phyloP scores from a whole-genome alignment of 1,284 basidiomycete genomes.

The Mrakiaceae sp. region DNA sequence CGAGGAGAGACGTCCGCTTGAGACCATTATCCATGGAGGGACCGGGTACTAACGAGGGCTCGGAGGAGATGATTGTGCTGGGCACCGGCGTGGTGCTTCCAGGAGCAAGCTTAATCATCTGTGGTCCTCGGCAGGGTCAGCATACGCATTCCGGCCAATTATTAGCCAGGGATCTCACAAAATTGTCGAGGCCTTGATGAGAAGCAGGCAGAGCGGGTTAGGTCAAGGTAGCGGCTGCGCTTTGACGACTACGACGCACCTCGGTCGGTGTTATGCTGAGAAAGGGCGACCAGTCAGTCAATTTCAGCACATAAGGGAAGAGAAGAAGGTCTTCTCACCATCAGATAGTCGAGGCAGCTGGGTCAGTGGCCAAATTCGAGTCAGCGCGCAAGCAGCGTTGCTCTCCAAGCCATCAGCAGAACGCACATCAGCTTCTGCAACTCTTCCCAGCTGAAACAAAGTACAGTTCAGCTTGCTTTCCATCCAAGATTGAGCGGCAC shows the following conservation, averaged over 20 bases:
- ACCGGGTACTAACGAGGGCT: background rate
- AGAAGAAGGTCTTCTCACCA: slow-evolving; percentile 34
- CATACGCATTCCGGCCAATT: too few species aligned
- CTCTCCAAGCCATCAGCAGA: too few species aligned
- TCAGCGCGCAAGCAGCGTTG: background rate
- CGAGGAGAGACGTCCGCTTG: too few species aligned
- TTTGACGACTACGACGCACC: slow-evolving; percentile 33
- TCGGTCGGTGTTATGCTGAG: slow-evolving; percentile 40
- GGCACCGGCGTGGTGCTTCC: slow-evolving; percentile 25
- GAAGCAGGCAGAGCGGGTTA: background rate
- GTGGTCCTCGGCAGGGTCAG: too few species aligned
- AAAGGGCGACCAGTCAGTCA: slow-evolving; percentile 32
- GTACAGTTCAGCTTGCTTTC: too few species aligned
- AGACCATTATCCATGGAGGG: too few species aligned
- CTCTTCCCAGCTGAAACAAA: slow-evolving; percentile 46
- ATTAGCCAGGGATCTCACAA: slow-evolving; percentile 10
- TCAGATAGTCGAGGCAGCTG: slow-evolving; percentile 68
- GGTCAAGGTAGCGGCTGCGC: background rate
- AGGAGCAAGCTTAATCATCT: slow-evolving; percentile 58
- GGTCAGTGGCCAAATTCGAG: background rate
- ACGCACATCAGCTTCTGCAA: slow-evolving; percentile 66
- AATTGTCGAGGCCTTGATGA: slow-evolving; percentile 49
- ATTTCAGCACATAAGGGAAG: slow-evolving; percentile 17
- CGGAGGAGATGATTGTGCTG: slow-evolving; percentile 5
- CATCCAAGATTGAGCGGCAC: too few species aligned